Percentiles rank a stretch among this genome's conserved stretches.
Conservation (phyloP, 768 basidiomycete species). For the Agaricus sinodeliciosus region DNA sequence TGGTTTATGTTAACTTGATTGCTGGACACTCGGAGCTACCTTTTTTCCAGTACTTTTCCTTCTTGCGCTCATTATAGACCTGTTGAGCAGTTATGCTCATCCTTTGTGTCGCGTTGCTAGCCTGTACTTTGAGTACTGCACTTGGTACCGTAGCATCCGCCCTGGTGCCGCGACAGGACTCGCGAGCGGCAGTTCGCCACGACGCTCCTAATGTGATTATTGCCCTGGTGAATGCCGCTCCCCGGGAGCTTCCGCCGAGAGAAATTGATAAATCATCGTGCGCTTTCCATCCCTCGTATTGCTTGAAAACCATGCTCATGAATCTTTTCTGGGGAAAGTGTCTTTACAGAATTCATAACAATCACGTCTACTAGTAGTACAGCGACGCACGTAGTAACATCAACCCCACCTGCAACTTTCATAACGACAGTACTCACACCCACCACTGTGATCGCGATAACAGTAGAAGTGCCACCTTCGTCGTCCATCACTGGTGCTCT, state of each 20-base stretch:
- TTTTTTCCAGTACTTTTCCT: background rate
- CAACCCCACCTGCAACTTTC: background rate
- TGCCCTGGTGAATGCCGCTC: background rate
- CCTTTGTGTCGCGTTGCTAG: background rate
- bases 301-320: background rate
- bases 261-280: too few relatives aligned
- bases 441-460: conserved; percentile 1
- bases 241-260: background rate
- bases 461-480: background rate
- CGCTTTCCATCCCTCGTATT: background rate
- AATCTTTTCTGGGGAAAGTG: background rate
- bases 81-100: background rate
- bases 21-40: background rate
- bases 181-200: too few relatives aligned
- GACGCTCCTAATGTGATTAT: too few relatives aligned
- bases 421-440: background rate
- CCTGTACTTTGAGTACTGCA: background rate
- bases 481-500: background rate
- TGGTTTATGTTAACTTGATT: conserved; percentile 2
- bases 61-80: background rate
- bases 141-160: background rate
- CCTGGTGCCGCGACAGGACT: background rate
- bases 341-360: background rate
- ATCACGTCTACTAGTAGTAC: conserved; percentile 3
- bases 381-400: background rate